phyloP scores from a whole-genome alignment of 2,329 filamentous ascomycete genomes.

The Pestalotiopsis sp. region DNA sequence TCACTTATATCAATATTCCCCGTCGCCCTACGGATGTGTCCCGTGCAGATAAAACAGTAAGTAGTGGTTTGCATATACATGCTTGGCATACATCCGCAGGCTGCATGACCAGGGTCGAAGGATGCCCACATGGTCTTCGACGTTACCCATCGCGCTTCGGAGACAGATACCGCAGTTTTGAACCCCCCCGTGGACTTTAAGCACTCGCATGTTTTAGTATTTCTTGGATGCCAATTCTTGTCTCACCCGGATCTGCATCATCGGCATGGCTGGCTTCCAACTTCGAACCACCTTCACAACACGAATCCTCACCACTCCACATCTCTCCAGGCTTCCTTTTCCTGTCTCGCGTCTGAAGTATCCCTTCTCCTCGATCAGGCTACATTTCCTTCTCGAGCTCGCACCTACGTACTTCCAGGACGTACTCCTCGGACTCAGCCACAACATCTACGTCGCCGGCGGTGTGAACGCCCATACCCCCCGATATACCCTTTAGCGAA shows the following conservation, averaged over 20 bases:
- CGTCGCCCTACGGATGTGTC: neutral
- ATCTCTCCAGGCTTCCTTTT: neutral
- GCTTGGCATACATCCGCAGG: constrained; percentile 3
- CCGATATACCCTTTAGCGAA: neutral
- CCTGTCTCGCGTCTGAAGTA: neutral
- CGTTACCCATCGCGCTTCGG: neutral
- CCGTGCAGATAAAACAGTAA: neutral
- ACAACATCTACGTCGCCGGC: neutral
- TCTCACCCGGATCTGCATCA: neutral
- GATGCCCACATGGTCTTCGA: constrained; percentile 5
- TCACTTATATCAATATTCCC: neutral
- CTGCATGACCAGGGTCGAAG: constrained; percentile 2
- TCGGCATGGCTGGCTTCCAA: neutral
- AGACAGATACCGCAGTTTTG: neutral
- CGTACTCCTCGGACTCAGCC: neutral
- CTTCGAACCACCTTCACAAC: neutral
- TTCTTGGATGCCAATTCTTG: neutral
- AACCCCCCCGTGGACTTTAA: neutral
- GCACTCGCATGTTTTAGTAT: neutral
- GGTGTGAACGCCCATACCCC: neutral
- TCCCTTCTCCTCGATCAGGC: neutral
- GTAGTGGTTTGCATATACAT: constrained; percentile 1
- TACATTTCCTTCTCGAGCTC: neutral
- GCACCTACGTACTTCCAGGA: neutral
- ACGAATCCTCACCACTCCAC: neutral